phyloP scores from a whole-genome alignment of 1,284 basidiomycete genomes.

The Sanguinoderma infundibulare region DNA sequence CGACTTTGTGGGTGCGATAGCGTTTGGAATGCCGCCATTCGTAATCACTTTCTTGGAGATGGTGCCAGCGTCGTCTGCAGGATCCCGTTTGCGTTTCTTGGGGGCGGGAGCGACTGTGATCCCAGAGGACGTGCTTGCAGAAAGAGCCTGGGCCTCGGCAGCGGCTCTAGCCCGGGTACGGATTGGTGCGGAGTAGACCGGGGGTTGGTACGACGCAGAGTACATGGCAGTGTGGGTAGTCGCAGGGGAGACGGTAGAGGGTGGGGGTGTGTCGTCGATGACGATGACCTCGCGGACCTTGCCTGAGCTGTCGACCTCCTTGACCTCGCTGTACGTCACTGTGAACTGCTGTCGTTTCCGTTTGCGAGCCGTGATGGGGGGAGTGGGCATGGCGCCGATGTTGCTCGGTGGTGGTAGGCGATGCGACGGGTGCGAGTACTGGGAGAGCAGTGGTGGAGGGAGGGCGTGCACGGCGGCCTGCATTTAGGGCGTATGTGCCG shows the following conservation, averaged over 20 bases:
- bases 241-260: conserved; percentile 75
- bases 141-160: conserved; percentile 76
- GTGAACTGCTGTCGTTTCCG: conserved; percentile 82
- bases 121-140: conserved; percentile 64
- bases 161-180: conserved; percentile 82
- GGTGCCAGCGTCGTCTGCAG: conserved; percentile 65
- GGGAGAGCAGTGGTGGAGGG: conserved; percentile 58
- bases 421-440: conserved; percentile 51
- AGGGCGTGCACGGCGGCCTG: conserved; percentile 71
- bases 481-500: conserved; percentile 51
- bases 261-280: conserved; percentile 85
- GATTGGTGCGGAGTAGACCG: conserved; percentile 71
- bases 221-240: conserved; percentile 65
- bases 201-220: conserved; percentile 80
- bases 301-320: conserved; percentile 79
- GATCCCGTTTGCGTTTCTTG: conserved; percentile 81
- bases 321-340: conserved; percentile 82
- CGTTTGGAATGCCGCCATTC: conserved; percentile 49
- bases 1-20: conserved; percentile 54
- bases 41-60: conserved; percentile 61
- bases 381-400: conserved; percentile 53
- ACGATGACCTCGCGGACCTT: conserved; percentile 82
- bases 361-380: conserved; percentile 71
- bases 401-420: conserved; percentile 34
- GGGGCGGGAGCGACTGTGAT: conserved; percentile 57